Evolutionary conservation across 768 basidiomycete genomes (phyloP).

Genomic region (Suillus subluteus): DNA sequence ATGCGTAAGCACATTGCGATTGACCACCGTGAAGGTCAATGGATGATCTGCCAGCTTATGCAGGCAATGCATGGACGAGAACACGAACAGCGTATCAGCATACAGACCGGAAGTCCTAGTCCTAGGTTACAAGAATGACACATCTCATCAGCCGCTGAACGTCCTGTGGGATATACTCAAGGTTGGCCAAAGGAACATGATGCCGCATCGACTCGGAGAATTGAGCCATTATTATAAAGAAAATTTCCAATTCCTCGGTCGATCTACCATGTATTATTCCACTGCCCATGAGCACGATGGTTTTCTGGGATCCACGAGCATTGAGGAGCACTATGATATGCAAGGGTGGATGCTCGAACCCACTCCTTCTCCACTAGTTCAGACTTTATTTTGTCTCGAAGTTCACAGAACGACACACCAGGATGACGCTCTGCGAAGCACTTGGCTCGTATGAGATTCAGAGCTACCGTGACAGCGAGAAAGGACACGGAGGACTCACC

Average conservation of each 20-base stretch:
- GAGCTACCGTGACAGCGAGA: not conserved
- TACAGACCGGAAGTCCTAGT: not conserved
- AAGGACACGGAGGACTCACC: not conserved
- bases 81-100: not conserved
- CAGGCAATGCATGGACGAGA: not conserved
- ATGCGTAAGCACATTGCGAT: not conserved
- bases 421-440: not conserved
- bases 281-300: not conserved
- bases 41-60: not conserved
- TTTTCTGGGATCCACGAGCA: not conserved
- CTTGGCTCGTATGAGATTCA: not conserved
- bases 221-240: not conserved
- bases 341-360: not conserved
- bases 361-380: not conserved
- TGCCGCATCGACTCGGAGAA: not conserved
- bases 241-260: not conserved
- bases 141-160: not conserved
- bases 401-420: not conserved
- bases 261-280: not conserved
- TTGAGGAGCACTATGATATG: not conserved
- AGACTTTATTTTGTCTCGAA: not conserved
- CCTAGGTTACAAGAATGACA: not conserved
- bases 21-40: not conserved
- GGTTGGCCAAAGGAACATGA: not conserved
- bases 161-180: not conserved